These are phyloP conservation scores for Rasamsonia emersonii DNA, from an alignment of 2,329 filamentous ascomycete genomes.

Conservation along the genomic window DNA sequence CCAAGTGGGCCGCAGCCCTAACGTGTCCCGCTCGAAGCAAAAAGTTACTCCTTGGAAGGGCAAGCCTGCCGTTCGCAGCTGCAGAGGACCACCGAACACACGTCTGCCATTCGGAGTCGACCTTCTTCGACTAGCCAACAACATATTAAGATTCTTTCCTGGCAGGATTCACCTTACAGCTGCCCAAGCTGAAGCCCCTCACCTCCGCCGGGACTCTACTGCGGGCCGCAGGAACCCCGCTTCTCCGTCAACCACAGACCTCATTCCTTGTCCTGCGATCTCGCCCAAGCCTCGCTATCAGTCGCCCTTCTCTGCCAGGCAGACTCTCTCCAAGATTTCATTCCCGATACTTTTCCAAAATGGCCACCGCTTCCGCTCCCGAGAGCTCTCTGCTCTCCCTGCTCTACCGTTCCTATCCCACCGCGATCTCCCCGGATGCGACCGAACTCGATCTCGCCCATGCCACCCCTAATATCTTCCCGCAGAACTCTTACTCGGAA, in stretches of 20 bases:
- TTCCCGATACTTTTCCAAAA: constrained; percentile 8
- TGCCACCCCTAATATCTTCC: constrained; percentile 55
- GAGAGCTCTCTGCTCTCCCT: constrained; percentile 36
- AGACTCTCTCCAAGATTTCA: constrained; percentile 13
- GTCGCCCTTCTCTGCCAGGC: background rate
- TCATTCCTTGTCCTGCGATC: background rate
- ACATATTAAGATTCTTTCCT: background rate
- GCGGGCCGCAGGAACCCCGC: constrained; percentile 13
- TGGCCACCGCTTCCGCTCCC: constrained; percentile 28
- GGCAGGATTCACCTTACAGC: too few species aligned
- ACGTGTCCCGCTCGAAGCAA: too few species aligned
- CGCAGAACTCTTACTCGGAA: constrained; percentile 61
- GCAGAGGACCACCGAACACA: too few species aligned
- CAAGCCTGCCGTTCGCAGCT: too few species aligned
- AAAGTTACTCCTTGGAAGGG: too few species aligned
- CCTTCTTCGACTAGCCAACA: too few species aligned
- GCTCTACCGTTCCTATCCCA: constrained; percentile 37
- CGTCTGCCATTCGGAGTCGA: too few species aligned
- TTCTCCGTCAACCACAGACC: background rate
- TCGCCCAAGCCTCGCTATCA: constrained; percentile 1
- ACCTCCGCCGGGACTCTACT: constrained; percentile 8
- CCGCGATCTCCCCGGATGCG: constrained; percentile 29
- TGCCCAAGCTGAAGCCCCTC: constrained; percentile 10
- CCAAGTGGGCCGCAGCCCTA: too few species aligned
- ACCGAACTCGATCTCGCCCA: constrained; percentile 37